Evolutionary conservation across 805 yeast genomes (phyloP).

Genomic region (Wickerhamomyces canadensis): DNA sequence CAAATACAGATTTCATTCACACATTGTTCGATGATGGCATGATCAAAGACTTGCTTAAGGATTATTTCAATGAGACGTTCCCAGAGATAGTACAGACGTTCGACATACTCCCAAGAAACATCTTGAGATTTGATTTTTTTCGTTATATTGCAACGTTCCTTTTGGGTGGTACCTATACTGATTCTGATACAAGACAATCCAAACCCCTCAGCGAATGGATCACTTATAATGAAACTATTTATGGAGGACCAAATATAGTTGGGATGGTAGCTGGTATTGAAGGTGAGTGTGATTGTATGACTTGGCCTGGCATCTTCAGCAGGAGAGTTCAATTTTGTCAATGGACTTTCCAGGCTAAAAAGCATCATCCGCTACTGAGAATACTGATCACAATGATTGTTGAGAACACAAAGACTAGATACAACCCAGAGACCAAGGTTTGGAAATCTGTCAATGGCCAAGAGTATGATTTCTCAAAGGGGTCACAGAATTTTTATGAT

Average conservation of each 20-base stretch:
- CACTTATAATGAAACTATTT: constrained; percentile 26
- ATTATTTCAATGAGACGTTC: background rate
- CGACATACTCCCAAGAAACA: constrained; percentile 2
- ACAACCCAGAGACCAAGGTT: constrained; percentile 25
- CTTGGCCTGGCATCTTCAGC: constrained; percentile 46
- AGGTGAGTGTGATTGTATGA: constrained; percentile 42
- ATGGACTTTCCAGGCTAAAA: constrained; percentile 54
- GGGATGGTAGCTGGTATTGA: constrained; percentile 53
- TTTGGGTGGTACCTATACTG: constrained; percentile 1
- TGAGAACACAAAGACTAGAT: constrained; percentile 41
- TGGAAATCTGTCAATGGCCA: constrained; percentile 23
- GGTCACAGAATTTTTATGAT: constrained; percentile 52
- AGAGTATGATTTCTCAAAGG: constrained; percentile 33
- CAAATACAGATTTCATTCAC: background rate
- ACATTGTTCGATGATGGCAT: constrained; percentile 1
- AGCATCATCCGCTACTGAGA: constrained; percentile 53
- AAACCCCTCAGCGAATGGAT: constrained; percentile 40
- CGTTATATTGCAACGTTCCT: constrained; percentile 1
- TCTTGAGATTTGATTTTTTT: constrained; percentile 3
- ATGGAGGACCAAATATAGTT: constrained; percentile 27
- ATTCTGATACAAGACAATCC: background rate
- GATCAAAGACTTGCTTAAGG: background rate
- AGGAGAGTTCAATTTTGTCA: constrained; percentile 57
- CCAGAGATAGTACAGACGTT: constrained; percentile 1
- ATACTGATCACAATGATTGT: constrained; percentile 50